Conservation (phyloP, 2,329 filamentous ascomycete genomes). For the Epichloe gansuensis region DNA sequence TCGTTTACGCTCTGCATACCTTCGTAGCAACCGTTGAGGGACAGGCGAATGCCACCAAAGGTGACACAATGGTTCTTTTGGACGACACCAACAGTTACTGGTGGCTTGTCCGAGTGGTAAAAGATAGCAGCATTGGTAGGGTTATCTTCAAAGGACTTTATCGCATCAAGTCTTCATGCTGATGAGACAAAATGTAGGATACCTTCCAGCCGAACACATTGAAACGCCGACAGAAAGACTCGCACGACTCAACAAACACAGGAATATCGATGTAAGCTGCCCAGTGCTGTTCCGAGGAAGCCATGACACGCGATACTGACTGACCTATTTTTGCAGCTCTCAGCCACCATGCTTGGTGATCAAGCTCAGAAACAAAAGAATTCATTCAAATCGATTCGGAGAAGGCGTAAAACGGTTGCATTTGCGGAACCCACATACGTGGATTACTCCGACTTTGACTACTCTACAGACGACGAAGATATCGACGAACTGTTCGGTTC, state of each 20-base stretch:
- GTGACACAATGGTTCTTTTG: constrained; percentile 94
- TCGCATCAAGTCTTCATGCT: background rate
- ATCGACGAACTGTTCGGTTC: constrained; percentile 32
- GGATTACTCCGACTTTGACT: constrained; percentile 77
- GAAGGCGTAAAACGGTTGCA: constrained; percentile 74
- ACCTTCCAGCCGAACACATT: constrained; percentile 93
- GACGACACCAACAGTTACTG: constrained; percentile 99
- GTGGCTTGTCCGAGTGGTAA: constrained; percentile 96
- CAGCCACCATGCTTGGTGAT: constrained; percentile 49
- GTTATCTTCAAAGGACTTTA: background rate
- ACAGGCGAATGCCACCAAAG: constrained; percentile 95
- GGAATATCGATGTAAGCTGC: constrained; percentile 79
- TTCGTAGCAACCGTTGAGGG: constrained; percentile 97
- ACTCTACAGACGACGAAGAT: constrained; percentile 61
- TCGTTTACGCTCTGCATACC: constrained; percentile 94
- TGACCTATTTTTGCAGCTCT: constrained; percentile 31
- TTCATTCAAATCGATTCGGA: constrained; percentile 69
- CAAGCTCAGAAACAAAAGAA: constrained; percentile 67
- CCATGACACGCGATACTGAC: constrained; percentile 7
- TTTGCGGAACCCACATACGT: constrained; percentile 79
- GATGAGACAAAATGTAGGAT: constrained; percentile 44
- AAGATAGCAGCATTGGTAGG: constrained; percentile 83
- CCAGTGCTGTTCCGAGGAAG: background rate
- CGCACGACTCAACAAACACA: constrained; percentile 89
- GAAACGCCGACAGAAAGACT: constrained; percentile 93